Evolutionary conservation across 371 early-diverging fungal species (phyloP).

Genomic region (Circinella umbellata): DNA sequence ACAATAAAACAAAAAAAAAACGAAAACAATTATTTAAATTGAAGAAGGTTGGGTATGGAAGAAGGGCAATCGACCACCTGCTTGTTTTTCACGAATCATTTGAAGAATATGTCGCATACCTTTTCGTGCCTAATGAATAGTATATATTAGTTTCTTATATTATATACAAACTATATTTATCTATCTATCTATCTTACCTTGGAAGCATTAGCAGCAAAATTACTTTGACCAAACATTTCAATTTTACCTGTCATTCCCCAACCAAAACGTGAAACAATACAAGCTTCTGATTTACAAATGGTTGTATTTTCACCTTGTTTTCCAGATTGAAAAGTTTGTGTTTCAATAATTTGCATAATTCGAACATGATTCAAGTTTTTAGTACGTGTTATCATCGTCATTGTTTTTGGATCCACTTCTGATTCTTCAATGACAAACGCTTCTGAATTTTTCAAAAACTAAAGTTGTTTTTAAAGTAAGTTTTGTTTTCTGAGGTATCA

Average conservation of each 20-base stretch:
- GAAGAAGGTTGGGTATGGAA: slow-evolving; percentile 16
- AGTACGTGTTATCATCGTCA: slow-evolving; percentile 83
- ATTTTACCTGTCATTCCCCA: slow-evolving; percentile 84
- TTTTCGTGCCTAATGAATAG: slow-evolving; percentile 82
- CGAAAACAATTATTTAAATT: background rate
- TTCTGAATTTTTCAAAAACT: slow-evolving; percentile 76
- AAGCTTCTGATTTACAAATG: slow-evolving; percentile 80
- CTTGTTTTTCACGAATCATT: slow-evolving; percentile 67
- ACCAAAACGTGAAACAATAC: slow-evolving; percentile 87
- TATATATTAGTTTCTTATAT: too few species aligned
- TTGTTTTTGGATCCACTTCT: slow-evolving; percentile 76
- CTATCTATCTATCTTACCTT: slow-evolving; percentile 50
- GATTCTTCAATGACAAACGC: slow-evolving; percentile 89
- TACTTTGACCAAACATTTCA: slow-evolving; percentile 89
- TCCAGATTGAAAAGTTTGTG: slow-evolving; percentile 73
- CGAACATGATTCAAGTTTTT: slow-evolving; percentile 92
- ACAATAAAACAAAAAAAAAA: background rate
- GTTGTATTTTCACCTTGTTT: slow-evolving; percentile 60
- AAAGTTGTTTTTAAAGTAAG: slow-evolving; percentile 9
- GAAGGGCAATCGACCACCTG: slow-evolving; percentile 27
- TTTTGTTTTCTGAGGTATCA: background rate
- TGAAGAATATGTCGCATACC: slow-evolving; percentile 91
- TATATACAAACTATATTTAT: too few species aligned
- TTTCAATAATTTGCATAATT: slow-evolving; percentile 92
- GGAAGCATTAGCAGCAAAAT: slow-evolving; percentile 83